Evolutionary conservation across 2,329 filamentous ascomycete genomes (phyloP).

Genomic region (Fusarium kyushuense): DNA sequence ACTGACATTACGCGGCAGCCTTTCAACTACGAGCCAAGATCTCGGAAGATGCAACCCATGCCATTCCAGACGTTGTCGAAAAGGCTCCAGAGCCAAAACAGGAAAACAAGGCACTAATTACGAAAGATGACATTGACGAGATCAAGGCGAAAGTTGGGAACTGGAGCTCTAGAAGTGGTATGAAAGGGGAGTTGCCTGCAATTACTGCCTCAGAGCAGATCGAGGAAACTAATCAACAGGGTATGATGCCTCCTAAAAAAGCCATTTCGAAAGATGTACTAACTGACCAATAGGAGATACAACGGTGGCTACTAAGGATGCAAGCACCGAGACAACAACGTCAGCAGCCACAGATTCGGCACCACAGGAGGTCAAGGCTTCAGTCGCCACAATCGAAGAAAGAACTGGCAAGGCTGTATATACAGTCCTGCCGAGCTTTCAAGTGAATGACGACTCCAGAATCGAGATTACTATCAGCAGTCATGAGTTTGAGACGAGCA

Average conservation of each 20-base stretch:
- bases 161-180: neutral
- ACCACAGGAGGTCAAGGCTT: neutral
- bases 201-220: too few relatives aligned
- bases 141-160: neutral
- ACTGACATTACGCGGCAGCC: neutral
- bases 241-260: neutral
- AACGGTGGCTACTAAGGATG: neutral
- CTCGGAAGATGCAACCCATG: neutral
- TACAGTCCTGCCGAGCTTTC: neutral
- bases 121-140: neutral
- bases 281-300: neutral
- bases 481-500: neutral
- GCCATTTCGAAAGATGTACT: too few relatives aligned
- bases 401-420: neutral
- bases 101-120: neutral
- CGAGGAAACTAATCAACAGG: neutral
- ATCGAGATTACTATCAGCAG: neutral
- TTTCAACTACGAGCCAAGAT: neutral
- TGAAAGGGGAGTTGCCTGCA: neutral
- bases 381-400: neutral
- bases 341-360: neutral
- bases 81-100: neutral
- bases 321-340: neutral
- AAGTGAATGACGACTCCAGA: neutral
- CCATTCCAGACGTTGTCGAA: neutral